Evolutionary conservation across 345 rosid genomes (phyloP).

Genomic region (Eucalyptus camaldulensis): DNA sequence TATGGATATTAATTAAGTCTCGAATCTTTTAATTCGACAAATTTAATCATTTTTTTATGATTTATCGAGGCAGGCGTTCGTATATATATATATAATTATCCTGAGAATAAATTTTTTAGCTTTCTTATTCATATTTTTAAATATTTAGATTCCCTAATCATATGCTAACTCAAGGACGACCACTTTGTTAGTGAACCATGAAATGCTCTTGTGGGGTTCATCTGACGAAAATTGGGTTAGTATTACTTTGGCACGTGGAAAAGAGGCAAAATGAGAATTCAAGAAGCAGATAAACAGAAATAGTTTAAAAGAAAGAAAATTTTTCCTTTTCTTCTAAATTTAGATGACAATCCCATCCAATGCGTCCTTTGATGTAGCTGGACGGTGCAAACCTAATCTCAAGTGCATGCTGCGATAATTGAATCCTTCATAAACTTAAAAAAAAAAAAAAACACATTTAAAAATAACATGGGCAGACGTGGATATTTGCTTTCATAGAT

Average conservation of each 20-base stretch:
- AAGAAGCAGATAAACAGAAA: too few species aligned
- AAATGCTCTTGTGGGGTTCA: neutral
- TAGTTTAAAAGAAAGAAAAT: too few species aligned
- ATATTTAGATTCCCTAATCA: neutral
- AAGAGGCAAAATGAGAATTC: neutral
- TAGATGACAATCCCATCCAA: neutral
- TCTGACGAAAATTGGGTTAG: neutral
- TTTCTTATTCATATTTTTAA: neutral
- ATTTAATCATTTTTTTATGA: rapidly evolving
- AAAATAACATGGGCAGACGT: neutral
- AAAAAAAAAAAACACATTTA: too few species aligned
- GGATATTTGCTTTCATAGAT: neutral
- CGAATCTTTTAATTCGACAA: neutral
- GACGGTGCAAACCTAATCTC: neutral
- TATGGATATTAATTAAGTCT: neutral
- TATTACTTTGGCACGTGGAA: neutral
- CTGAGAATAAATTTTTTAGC: rapidly evolving
- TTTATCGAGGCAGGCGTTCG: rapidly evolving
- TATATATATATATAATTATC: neutral
- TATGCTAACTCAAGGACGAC: neutral
- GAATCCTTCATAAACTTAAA: neutral
- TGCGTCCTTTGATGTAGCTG: neutral
- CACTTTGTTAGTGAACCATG: neutral
- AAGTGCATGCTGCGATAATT: neutral
- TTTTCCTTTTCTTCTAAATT: too few species aligned